Conservation (phyloP, 805 yeast species). For the Zygotorulaspora chibaensis region DNA sequence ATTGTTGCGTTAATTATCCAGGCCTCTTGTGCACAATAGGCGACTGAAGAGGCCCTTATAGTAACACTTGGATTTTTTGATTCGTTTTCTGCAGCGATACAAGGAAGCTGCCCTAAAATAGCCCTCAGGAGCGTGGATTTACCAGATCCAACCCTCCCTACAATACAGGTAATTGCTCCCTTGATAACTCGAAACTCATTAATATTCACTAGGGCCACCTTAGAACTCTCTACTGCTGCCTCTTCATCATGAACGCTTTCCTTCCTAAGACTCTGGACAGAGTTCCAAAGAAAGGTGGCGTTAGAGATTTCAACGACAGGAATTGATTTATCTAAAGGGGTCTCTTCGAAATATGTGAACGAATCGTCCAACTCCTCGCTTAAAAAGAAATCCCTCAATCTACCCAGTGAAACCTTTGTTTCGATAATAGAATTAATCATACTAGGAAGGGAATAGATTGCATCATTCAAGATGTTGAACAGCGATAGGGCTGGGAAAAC, state of each 20-base stretch:
- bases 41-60: constrained; percentile 38
- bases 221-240: constrained; percentile 40
- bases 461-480: constrained; percentile 54
- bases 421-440: constrained; percentile 55
- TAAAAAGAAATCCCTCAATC: constrained; percentile 48
- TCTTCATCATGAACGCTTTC: constrained; percentile 41
- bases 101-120: constrained; percentile 51
- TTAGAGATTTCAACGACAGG: constrained; percentile 43
- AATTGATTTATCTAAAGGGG: constrained; percentile 18
- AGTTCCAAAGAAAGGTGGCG: constrained; percentile 53
- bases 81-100: constrained; percentile 29
- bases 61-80: constrained; percentile 23
- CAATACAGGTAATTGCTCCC: constrained; percentile 54
- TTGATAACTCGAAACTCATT: constrained; percentile 45
- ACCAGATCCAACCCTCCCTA: constrained; percentile 67
- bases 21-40: constrained; percentile 59
- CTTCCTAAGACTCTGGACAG: constrained; percentile 19
- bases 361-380: constrained; percentile 44
- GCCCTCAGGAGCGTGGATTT: constrained; percentile 56
- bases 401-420: constrained; percentile 51
- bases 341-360: constrained; percentile 27
- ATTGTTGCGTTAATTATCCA: constrained; percentile 51
- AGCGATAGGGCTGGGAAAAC: constrained; percentile 66
- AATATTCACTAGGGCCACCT: constrained; percentile 46
- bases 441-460: constrained; percentile 56